Conservation (phyloP, 805 yeast genomes). For the Nakazawaea siamensis region DNA sequence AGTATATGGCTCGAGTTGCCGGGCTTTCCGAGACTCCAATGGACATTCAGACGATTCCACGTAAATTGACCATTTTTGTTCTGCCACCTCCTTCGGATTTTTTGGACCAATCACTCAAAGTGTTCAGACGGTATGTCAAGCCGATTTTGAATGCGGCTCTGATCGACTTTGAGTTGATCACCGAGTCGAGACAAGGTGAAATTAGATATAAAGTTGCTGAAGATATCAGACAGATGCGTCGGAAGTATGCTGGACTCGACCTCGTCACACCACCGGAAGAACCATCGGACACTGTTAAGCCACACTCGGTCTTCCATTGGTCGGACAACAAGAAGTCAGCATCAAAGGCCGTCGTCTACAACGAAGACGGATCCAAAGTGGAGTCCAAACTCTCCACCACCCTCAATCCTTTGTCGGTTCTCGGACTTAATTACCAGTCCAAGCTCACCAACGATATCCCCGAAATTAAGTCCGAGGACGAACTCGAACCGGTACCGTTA, state of each 20-base stretch:
- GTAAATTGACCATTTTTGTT: conserved; percentile 73
- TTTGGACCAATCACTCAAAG: conserved; percentile 60
- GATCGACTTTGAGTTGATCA: conserved; percentile 69
- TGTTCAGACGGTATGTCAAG: conserved; percentile 74
- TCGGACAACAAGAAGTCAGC: conserved; percentile 11
- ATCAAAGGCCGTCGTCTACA: not conserved
- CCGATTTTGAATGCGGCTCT: conserved; percentile 83
- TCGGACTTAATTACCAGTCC: conserved; percentile 48
- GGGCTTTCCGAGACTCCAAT: conserved; percentile 40
- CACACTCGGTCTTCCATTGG: conserved; percentile 6
- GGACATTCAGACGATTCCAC: conserved; percentile 43
- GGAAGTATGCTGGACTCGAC: conserved; percentile 26
- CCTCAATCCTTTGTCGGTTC: conserved; percentile 29
- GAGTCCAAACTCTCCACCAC: conserved; percentile 1
- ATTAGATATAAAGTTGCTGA: conserved; percentile 78
- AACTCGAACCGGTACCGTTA: conserved; percentile 26
- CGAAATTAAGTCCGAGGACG: conserved; percentile 34
- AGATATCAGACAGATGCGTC: conserved; percentile 63
- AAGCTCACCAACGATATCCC: conserved; percentile 14
- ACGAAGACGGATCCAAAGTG: conserved; percentile 7
- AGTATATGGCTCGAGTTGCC: conserved; percentile 57
- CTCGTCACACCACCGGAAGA: conserved; percentile 13
- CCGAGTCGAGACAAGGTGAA: conserved; percentile 83
- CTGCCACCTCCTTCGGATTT: conserved; percentile 98
- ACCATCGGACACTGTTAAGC: conserved; percentile 8